phyloP scores from a whole-genome alignment of 805 yeast genomes.

The Candida orba region DNA sequence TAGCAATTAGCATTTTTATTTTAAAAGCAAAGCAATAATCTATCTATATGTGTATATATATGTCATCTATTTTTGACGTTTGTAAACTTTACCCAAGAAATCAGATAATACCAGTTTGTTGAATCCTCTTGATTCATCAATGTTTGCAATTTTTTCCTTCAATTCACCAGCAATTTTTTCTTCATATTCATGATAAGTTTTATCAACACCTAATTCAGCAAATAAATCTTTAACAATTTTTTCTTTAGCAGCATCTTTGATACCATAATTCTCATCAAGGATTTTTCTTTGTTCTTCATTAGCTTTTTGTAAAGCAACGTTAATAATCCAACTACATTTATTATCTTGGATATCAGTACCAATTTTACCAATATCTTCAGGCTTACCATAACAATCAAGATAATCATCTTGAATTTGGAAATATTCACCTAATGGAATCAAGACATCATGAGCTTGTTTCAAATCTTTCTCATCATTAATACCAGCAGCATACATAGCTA shows the following conservation, averaged over 20 bases:
- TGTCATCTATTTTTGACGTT: slow-evolving; percentile 65
- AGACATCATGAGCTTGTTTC: slow-evolving; percentile 78
- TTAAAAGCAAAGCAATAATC: not conserved
- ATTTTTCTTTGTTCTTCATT: slow-evolving; percentile 73
- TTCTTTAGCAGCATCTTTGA: slow-evolving; percentile 66
- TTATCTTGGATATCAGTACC: slow-evolving; percentile 98
- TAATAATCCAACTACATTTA: slow-evolving; percentile 97
- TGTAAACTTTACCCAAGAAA: slow-evolving; percentile 87
- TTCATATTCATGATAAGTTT: slow-evolving; percentile 74
- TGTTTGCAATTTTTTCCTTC: slow-evolving; percentile 51
- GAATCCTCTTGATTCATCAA: slow-evolving; percentile 92
- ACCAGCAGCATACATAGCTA: slow-evolving; percentile 93
- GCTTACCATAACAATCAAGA: slow-evolving; percentile 95
- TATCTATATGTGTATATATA: not conserved
- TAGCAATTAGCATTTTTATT: too few relatives aligned
- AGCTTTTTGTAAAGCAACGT: slow-evolving; percentile 79
- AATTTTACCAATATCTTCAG: slow-evolving; percentile 94
- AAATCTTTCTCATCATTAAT: slow-evolving; percentile 62
- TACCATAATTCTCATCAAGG: slow-evolving; percentile 86
- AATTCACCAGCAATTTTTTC: slow-evolving; percentile 65
- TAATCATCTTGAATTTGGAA: slow-evolving; percentile 98
- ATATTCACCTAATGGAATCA: slow-evolving; percentile 94
- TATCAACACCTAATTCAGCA: slow-evolving; percentile 62
- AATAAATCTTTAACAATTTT: slow-evolving; percentile 65
- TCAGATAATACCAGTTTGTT: slow-evolving; percentile 77